Evolutionary conservation across 225 moss, liverwort and hornwort species (phyloP).

Genomic region (Sphagnum tenellum): DNA sequence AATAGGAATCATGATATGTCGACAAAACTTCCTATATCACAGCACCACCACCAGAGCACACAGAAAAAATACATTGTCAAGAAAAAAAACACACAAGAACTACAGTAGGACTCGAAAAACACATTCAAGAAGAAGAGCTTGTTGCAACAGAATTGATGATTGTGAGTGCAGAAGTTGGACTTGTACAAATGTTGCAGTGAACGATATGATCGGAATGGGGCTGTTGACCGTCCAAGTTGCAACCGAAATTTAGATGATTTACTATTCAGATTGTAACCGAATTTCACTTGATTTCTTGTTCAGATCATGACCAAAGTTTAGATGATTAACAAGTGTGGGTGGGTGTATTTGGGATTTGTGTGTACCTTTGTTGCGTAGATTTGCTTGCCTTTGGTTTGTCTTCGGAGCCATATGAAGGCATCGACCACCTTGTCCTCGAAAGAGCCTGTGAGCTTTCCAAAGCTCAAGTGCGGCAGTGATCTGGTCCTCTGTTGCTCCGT

Average conservation of each 20-base stretch:
- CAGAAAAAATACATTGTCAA: neutral
- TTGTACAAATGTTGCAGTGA: too few relatives aligned
- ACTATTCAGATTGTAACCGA: too few relatives aligned
- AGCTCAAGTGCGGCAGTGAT: conserved; percentile 16
- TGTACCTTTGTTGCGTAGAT: conserved; percentile 47
- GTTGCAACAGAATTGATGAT: neutral
- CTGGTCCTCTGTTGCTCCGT: conserved; percentile 5
- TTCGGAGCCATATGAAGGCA: conserved; percentile 27
- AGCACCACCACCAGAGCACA: too few relatives aligned
- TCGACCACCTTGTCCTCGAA: conserved; percentile 21
- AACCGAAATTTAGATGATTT: too few relatives aligned
- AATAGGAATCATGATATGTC: conserved; percentile 74
- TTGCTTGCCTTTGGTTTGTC: conserved; percentile 42
- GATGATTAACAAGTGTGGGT: too few relatives aligned
- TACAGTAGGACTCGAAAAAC: neutral
- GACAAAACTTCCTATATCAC: conserved; percentile 23
- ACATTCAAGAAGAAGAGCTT: neutral
- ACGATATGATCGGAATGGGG: too few relatives aligned
- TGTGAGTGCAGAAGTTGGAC: too few relatives aligned
- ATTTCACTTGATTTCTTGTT: too few relatives aligned
- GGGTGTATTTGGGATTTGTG: neutral
- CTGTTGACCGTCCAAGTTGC: too few relatives aligned
- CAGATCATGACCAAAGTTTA: too few relatives aligned
- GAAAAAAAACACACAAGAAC: neutral
- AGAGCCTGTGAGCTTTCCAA: conserved; percentile 14